A percentile compares a stretch with the other conserved stretches of the same genome.
These are phyloP conservation scores for Elsinoe batatas DNA, from an alignment of 2,329 filamentous ascomycete genomes.

Conservation along the genomic window DNA sequence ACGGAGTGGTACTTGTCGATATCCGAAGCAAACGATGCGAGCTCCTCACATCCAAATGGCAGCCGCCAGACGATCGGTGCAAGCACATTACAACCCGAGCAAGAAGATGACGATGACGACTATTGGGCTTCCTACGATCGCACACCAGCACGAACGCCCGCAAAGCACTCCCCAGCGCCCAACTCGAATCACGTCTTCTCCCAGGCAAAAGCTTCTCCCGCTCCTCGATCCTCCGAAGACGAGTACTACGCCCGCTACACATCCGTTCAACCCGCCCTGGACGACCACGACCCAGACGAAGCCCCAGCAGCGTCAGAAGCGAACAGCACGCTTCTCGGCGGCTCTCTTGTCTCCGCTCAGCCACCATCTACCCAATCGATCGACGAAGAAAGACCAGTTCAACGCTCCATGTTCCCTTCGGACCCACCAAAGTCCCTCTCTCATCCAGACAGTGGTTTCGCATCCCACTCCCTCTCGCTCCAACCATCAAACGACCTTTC, in stretches of 20 bases:
- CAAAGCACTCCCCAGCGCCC: constrained; percentile 55
- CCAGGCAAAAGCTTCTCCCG: constrained; percentile 15
- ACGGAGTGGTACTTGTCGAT: constrained; percentile 49
- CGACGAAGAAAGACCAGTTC: neutral
- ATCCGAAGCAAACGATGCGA: constrained; percentile 49
- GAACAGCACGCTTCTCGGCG: constrained; percentile 46
- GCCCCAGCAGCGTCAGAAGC: constrained; percentile 37
- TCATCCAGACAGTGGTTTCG: constrained; percentile 20
- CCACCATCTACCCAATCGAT: constrained; percentile 7
- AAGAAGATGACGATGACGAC: constrained; percentile 62
- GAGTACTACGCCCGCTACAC: constrained; percentile 71
- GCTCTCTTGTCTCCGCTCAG: constrained; percentile 31
- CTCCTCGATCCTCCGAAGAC: constrained; percentile 42
- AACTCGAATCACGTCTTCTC: constrained; percentile 26
- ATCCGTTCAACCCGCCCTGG: constrained; percentile 68
- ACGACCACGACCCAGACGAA: constrained; percentile 72
- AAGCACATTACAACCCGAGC: constrained; percentile 24
- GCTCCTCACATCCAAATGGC: constrained; percentile 16
- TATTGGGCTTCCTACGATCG: constrained; percentile 74
- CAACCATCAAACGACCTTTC: constrained; percentile 44
- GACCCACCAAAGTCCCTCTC: constrained; percentile 19
- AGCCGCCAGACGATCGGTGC: constrained; percentile 14
- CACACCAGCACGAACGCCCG: constrained; percentile 45
- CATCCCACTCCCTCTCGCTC: constrained; percentile 24
- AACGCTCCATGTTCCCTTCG: constrained; percentile 19